Percentiles rank a stretch among this genome's conserved stretches.
phyloP scores from a whole-genome alignment of 345 rosid species.

The Eucalyptus tenuipes region DNA sequence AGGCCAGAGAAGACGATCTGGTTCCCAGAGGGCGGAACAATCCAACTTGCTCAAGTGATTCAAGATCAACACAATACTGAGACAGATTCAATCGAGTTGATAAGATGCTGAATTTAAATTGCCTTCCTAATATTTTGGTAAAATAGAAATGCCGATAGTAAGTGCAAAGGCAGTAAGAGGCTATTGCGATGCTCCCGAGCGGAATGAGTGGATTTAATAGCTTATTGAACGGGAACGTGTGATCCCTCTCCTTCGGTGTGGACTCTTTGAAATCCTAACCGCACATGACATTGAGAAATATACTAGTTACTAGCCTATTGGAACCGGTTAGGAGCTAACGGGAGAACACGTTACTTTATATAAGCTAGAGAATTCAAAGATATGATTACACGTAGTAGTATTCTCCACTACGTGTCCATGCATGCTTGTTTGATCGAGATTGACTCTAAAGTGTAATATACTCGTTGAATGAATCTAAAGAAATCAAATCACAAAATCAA shows the following conservation, averaged over 20 bases:
- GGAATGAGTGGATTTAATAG: neutral
- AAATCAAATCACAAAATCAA: too few species aligned
- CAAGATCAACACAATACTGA: neutral
- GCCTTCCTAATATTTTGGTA: neutral
- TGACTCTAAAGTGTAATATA: neutral
- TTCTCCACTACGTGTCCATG: neutral
- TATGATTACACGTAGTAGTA: too few species aligned
- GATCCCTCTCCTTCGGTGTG: neutral
- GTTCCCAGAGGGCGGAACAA: neutral
- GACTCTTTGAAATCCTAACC: neutral
- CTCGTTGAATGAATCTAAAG: neutral
- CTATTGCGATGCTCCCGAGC: neutral
- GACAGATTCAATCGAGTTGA: neutral
- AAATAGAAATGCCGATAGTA: neutral
- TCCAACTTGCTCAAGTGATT: neutral
- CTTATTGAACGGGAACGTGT: neutral
- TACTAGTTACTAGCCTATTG: neutral
- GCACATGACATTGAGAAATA: neutral
- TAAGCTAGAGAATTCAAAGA: too few species aligned
- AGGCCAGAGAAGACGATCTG: neutral
- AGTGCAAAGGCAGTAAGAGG: neutral
- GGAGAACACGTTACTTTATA: neutral
- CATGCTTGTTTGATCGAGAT: neutral
- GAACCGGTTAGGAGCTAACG: rapidly evolving
- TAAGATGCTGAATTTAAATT: neutral